A percentile compares a stretch with the other conserved stretches of the same genome.
Evolutionary conservation across 2,329 filamentous ascomycete genomes (phyloP).

Genomic region (Alternaria novae-zelandiae): DNA sequence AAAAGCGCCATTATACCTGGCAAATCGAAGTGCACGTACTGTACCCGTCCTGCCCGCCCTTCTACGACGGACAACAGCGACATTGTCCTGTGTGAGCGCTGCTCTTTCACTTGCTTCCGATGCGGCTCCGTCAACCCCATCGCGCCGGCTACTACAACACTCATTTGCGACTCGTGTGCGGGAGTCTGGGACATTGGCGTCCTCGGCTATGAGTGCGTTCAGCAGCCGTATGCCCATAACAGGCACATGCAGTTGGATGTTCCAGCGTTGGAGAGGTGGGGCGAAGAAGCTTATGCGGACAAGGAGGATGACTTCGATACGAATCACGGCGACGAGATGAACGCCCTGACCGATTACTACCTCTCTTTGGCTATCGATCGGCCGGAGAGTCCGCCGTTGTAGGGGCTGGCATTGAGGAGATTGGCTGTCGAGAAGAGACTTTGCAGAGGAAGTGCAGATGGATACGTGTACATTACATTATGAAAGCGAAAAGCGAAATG

Average conservation of each 20-base stretch:
- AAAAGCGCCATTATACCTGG: slow-evolving; percentile 23
- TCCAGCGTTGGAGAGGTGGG: slow-evolving; percentile 21
- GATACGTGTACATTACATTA: neutral
- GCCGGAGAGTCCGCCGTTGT: slow-evolving; percentile 30
- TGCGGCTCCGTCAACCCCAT: slow-evolving; percentile 40
- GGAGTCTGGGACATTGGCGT: slow-evolving; percentile 46
- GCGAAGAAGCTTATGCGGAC: slow-evolving; percentile 12
- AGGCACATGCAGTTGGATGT: slow-evolving; percentile 6
- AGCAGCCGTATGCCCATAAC: slow-evolving; percentile 13
- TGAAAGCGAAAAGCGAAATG: neutral
- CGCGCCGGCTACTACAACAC: slow-evolving; percentile 11
- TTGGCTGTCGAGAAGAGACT: neutral
- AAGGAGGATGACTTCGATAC: slow-evolving; percentile 19
- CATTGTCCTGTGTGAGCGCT: slow-evolving; percentile 47
- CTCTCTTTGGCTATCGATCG: slow-evolving; percentile 31
- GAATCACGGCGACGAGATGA: slow-evolving; percentile 43
- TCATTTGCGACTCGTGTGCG: slow-evolving; percentile 43
- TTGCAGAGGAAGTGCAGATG: neutral
- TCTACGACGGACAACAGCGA: neutral
- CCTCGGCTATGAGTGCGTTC: slow-evolving; percentile 47
- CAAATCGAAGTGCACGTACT: slow-evolving; percentile 43
- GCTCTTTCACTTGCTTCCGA: slow-evolving; percentile 52
- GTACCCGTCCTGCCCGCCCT: slow-evolving; percentile 40
- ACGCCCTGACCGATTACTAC: slow-evolving; percentile 46
- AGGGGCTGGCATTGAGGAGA: neutral